phyloP scores from a whole-genome alignment of 352 stramenopile genomes.

The Phytopythium oedochilum region DNA sequence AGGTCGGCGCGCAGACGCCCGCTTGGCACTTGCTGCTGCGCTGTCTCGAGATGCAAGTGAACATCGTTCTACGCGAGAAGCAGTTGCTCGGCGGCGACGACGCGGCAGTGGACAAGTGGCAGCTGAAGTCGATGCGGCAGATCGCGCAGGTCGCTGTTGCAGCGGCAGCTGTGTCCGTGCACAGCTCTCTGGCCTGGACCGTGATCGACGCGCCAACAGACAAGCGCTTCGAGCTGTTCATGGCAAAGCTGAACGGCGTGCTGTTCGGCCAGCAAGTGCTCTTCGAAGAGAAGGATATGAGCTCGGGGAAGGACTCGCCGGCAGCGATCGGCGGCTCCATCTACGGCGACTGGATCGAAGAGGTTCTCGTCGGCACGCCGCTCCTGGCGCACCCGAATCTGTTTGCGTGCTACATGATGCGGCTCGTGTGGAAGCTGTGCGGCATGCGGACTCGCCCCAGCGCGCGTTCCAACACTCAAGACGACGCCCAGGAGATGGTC shows the following conservation, averaged over 20 bases:
- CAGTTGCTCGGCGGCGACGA: constrained; percentile 20
- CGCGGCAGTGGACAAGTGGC: constrained; percentile 27
- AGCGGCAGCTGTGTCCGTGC: constrained; percentile 32
- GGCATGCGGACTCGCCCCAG: constrained; percentile 1
- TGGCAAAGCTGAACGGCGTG: constrained; percentile 43
- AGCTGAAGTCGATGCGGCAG: constrained; percentile 56
- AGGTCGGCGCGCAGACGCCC: constrained; percentile 32
- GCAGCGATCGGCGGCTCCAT: constrained; percentile 5
- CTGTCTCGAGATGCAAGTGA: constrained; percentile 52
- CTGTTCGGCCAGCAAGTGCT: constrained; percentile 74
- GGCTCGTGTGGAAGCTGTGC: constrained; percentile 38
- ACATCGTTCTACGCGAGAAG: constrained; percentile 40
- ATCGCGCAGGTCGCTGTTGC: constrained; percentile 38
- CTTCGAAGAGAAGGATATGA: constrained; percentile 58
- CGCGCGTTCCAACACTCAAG: constrained; percentile 9
- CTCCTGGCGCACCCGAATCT: constrained; percentile 48
- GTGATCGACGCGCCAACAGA: constrained; percentile 31
- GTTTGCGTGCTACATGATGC: constrained; percentile 48
- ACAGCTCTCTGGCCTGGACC: constrained; percentile 36
- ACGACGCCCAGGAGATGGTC: constrained; percentile 32
- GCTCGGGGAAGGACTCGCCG: constrained; percentile 8
- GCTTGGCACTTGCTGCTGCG: constrained; percentile 58
- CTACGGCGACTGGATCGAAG: constrained; percentile 13
- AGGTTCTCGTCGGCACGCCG: constrained; percentile 24
- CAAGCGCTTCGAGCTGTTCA: constrained; percentile 41